Evolutionary conservation across 148 eudicot genomes (phyloP).

Genomic region (Cornus controversa): DNA sequence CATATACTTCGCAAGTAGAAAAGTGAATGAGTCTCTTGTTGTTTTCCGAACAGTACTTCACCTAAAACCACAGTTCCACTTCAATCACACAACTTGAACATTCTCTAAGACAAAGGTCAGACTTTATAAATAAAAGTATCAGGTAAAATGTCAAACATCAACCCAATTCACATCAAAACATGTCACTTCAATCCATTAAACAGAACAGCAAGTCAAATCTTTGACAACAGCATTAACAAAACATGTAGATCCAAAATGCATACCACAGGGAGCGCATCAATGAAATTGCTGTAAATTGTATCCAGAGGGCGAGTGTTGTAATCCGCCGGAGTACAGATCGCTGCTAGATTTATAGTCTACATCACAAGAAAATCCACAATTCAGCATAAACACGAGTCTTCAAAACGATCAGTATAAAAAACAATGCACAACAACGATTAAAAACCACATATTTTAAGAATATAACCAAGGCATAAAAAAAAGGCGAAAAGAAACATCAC

Average conservation of each 20-base stretch:
- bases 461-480: neutral
- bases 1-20: slow-evolving; percentile 98
- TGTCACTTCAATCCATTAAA: neutral
- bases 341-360: slow-evolving; percentile 93
- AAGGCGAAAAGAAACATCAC: neutral
- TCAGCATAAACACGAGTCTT: slow-evolving; percentile 10
- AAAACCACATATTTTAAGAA: neutral
- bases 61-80: slow-evolving; percentile 45
- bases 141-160: neutral
- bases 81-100: neutral
- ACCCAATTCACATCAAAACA: neutral
- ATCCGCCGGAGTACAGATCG: slow-evolving; percentile 98
- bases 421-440: neutral
- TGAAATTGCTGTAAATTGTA: slow-evolving; percentile 97
- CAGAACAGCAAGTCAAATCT: neutral
- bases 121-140: no score
- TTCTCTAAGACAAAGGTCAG: neutral
- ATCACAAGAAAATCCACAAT: slow-evolving; percentile 16
- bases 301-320: slow-evolving; percentile 96
- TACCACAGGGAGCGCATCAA: slow-evolving; percentile 99
- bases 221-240: neutral
- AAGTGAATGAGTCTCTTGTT: slow-evolving; percentile 96
- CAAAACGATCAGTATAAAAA: neutral
- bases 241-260: slow-evolving; percentile 13
- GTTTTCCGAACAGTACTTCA: slow-evolving; percentile 96